Evolutionary conservation across 768 basidiomycete genomes (phyloP).

Genomic region (Amyloporia xantha): DNA sequence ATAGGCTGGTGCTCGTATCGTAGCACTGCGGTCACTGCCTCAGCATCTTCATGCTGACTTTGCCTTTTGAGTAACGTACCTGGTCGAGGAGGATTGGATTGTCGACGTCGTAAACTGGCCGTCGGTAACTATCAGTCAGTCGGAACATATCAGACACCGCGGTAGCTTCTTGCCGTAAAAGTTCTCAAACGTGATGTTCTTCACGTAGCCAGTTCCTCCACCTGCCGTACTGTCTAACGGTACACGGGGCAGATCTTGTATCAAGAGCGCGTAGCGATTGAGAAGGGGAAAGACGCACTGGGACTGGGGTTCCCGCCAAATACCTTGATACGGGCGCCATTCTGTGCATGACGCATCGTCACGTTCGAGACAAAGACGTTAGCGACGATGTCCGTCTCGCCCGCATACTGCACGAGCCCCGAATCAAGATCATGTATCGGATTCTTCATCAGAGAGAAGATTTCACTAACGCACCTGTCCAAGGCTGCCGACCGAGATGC

Average conservation of each 20-base stretch:
- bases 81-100: conserved; percentile 36
- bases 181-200: conserved; percentile 23
- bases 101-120: conserved; percentile 34
- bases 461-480: conserved; percentile 27
- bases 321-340: conserved; percentile 47
- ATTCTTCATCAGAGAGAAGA: background rate
- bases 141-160: conserved; percentile 6
- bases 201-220: conserved; percentile 37
- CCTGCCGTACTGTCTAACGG: conserved; percentile 28
- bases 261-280: no score
- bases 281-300: conserved; percentile 14
- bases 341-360: conserved; percentile 38
- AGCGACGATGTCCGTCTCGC: conserved; percentile 36
- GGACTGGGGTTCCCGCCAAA: conserved; percentile 39
- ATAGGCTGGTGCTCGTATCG: conserved; percentile 25
- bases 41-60: background rate
- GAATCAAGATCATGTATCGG: background rate
- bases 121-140: conserved; percentile 9
- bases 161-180: conserved; percentile 21
- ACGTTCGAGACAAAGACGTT: conserved; percentile 38
- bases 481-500: conserved; percentile 44
- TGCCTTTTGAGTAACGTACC: conserved; percentile 12
- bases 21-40: conserved; percentile 30
- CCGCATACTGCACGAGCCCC: conserved; percentile 25
- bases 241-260: background rate